Base-by-base conservation (phyloP, 345 rosid genomes). In the Arabidopsis arenosa region DNA sequence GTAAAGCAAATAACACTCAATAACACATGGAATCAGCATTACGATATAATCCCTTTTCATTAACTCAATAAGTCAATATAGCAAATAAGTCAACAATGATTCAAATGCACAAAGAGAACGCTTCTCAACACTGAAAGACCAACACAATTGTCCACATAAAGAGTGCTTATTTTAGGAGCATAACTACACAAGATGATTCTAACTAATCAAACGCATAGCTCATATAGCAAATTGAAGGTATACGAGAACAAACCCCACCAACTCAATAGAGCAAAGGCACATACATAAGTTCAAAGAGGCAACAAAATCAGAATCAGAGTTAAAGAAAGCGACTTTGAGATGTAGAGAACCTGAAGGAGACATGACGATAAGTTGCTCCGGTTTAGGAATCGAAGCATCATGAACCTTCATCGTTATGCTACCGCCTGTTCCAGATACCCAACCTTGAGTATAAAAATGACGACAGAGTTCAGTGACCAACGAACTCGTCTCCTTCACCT, bases 341-440 rank as follows among this genome's bases (percentile, higher is more conserved):
- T 17, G 63, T 14, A 32, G 61, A 32, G 62, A 65, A 92, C 97
- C 98, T 84, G 98, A 94, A 82, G 98, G 97, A 54, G 98, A 94
- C 97, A 94, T 86, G 86, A 90, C 47, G 84, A 94, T 86, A 79
- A 94, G 91, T 80, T 92, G 98, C 9, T 78, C 72, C 6, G 85
- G 78, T 73, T 85, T 86, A 53, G 96, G 96, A 56, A 92, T 81
- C 58, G 84, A 85, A 68, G 86, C 87, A 64, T 94, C 98, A 61
- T 87, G 93, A 78, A 83, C 93, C 81, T 90, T 90, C 62, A 85
- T 75, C 33, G 98, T 88, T 82, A 92, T 90, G 80, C 98, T 94
- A 30, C 98, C 97, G 5, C 98, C 97, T 8, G 97, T 92, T 26
- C 97, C 98, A 11, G 90, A 89, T 0, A 94, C 95, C 98, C 98